Evolutionary conservation across 2,329 filamentous ascomycete genomes (phyloP), one percentile per base, ranked within the genome.

Genomic region (Trichoderma guizhouense): DNA sequence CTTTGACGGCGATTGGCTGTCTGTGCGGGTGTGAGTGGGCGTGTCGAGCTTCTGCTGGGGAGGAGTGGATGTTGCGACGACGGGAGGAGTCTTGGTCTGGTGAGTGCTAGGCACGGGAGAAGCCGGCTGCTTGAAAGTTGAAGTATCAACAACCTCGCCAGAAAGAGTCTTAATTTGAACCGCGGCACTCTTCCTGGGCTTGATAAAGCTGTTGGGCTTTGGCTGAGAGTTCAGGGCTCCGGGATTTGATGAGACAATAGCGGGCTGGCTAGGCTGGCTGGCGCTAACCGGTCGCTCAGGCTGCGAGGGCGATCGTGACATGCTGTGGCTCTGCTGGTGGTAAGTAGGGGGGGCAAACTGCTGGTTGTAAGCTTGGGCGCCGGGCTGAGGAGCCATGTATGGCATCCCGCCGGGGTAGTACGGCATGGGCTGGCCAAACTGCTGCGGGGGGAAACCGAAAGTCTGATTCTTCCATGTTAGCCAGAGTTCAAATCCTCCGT

Each of bases 221-320:
- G 83, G 78, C 75, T 87, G 85, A 11, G 91, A 90, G 72, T 89
- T 88, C 73, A 91, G 87, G 73, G 91, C 90, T 75, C 89, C 87
- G 4, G 89, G 84, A 7, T 87, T 86, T 74, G 89, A 89, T n/a
- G 89, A 88, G 39, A 91, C 88, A 72, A 84, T 86, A 79, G 81
- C 89, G 78, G 89, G 84, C 82, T 90, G 81, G 82, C 83, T 82
- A 79, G 80, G 79, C 68, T 89, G 92, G 83, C 79, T 90, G 81
- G 85, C 93, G 82, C 93, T 92, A 30, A 91, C 86, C 47, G 87
- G 87, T 62, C 89, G 84, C 77, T 90, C 88, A n/a, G 93, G 87
- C 81, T 96, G 93, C 2, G 94, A 97, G 2, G 92, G 89, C 73
- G 90, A 94, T 76, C 95, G 91, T 2, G 95, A 96, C 92, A 97